A percentile compares a stretch with the other conserved stretches of the same genome.
Conservation (phyloP, 2,329 filamentous ascomycete species). For the Rhexocercosporidium sp. region DNA sequence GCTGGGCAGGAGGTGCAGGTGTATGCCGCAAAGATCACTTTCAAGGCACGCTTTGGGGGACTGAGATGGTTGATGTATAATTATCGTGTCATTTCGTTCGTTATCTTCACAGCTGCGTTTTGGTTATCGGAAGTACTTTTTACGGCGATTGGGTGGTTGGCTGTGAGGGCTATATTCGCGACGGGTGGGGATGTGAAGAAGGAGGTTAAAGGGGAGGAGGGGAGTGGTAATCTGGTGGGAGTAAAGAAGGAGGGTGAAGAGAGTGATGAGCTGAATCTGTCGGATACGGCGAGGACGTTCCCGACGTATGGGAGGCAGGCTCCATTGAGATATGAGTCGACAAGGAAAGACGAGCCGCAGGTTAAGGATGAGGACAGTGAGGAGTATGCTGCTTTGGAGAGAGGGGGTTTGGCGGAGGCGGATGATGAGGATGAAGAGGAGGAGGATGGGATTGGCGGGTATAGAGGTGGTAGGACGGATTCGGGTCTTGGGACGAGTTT, state of each 20-base stretch:
- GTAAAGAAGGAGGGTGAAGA: slow-evolving; percentile 38
- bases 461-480: slow-evolving; percentile 45
- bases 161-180: slow-evolving; percentile 42
- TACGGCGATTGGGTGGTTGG: slow-evolving; percentile 67
- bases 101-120: slow-evolving; percentile 72
- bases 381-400: slow-evolving; percentile 33
- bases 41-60: slow-evolving; percentile 78
- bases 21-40: slow-evolving; percentile 70
- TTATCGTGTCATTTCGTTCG: slow-evolving; percentile 72
- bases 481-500: slow-evolving; percentile 62
- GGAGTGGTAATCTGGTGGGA: slow-evolving; percentile 14
- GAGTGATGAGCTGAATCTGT: slow-evolving; percentile 43
- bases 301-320: slow-evolving; percentile 50
- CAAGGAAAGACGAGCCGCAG: slow-evolving; percentile 30
- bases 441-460: slow-evolving; percentile 50
- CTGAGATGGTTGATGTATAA: slow-evolving; percentile 88
- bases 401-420: slow-evolving; percentile 46
- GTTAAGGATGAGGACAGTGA: slow-evolving; percentile 36
- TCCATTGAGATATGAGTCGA: slow-evolving; percentile 47
- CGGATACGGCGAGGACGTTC: slow-evolving; percentile 52
- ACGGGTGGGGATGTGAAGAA: slow-evolving; percentile 25
- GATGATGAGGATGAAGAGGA: slow-evolving; percentile 51
- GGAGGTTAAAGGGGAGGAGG: slow-evolving; percentile 34
- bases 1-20: slow-evolving; percentile 71
- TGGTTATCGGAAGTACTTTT: slow-evolving; percentile 78